These are phyloP conservation scores for Ogataea trehaloabstinens DNA, from an alignment of 805 yeast species.

Conservation along the genomic window DNA sequence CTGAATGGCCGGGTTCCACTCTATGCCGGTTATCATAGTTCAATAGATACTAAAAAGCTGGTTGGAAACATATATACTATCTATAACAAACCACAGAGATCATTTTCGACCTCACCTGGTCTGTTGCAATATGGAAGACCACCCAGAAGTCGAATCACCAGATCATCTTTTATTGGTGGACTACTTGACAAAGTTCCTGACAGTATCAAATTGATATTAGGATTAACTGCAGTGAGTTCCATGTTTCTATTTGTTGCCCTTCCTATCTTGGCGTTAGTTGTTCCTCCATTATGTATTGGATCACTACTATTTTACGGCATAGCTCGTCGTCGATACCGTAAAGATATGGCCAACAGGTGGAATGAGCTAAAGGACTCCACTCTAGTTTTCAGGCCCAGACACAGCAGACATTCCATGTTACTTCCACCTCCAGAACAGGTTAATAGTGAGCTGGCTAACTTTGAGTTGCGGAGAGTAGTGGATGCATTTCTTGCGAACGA, in stretches of 20 bases:
- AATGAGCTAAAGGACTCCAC: conserved; percentile 22
- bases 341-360: conserved; percentile 23
- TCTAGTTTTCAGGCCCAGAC: conserved; percentile 23
- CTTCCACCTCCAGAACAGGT: conserved; percentile 28
- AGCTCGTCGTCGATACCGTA: conserved; percentile 10
- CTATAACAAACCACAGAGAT: too few species aligned
- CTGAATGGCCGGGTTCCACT: too few species aligned
- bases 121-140: too few species aligned
- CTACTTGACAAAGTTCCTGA: conserved; percentile 29
- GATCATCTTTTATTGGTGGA: conserved; percentile 15
- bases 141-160: conserved; percentile 19
- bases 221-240: conserved; percentile 25
- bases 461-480: conserved; percentile 28
- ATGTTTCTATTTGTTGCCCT: conserved; percentile 32
- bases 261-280: conserved; percentile 28
- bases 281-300: conserved; percentile 33
- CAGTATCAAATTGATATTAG: conserved; percentile 25
- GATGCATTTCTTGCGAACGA: conserved; percentile 33
- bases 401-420: conserved; percentile 7
- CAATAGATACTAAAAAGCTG: too few species aligned
- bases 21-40: too few species aligned
- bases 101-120: too few species aligned
- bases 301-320: conserved; percentile 19
- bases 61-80: too few species aligned
- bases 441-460: conserved; percentile 29